Base-by-base conservation (phyloP, 345 rosid genomes). In the Dipteronia dyeriana region DNA sequence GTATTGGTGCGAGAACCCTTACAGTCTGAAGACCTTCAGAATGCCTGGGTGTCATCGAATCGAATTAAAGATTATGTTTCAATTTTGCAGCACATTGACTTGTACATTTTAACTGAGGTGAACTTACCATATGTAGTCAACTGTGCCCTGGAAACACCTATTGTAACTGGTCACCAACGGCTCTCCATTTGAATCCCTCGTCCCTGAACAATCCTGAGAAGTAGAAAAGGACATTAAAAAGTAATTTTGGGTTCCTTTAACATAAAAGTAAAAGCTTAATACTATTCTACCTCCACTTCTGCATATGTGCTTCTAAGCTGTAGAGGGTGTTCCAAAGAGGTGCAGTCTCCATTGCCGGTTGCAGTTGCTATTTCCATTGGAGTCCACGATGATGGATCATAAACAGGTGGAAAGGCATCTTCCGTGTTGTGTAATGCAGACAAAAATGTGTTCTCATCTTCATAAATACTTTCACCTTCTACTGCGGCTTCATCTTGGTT, bases 131-230 rank as follows among this genome's bases (percentile, higher is more conserved):
- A 94, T 94, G 81, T 94, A 96, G 82, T 94, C 98, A 79, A 94
- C 99, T 25, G 99, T 90, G 81, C 98, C 98, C 88, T 86, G 79
- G 87, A 96, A 96, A 75, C 93, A 82, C 85, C 97, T 89, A 79
- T 90, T 88, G 75, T 94, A 96, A 85, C 98, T 94, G 54, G 98
- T 96, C 68, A 89, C 99, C 59, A 86, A 66, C 20, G 98, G 97
- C 84, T 94, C 98, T 75, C 97, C 94, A 38, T 83, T 81, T 65
- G 85, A 73, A 78, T 92, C 97, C 78, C 97, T 89, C 68, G 98
- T 87, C 79, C 90, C 90, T 19, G 88, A 82, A 78, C 71, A 23
- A 70, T 89, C 97, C 99, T 94, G 82, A 70, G 79, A 82, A 62
- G 71, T 68, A 13, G 77, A 17, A 53, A 54, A 61, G 79, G 63